Base-by-base conservation (phyloP, 805 yeast species). In the Wickerhamiella bombiphila region DNA sequence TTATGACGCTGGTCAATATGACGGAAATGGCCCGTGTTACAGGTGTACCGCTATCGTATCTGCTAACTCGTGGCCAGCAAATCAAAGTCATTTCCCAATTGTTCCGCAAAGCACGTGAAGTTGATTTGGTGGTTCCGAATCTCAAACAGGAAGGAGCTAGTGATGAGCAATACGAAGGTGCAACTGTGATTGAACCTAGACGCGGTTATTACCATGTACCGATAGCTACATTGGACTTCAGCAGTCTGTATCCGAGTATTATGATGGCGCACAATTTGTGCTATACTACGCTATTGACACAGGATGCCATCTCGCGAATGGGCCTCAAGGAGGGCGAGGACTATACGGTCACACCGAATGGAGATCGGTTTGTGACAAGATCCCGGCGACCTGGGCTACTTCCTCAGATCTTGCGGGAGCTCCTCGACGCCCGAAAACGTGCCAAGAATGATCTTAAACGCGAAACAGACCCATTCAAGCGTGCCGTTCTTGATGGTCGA, bases 1-100 rank as follows among this genome's bases (percentile, higher is more conserved):
- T 91, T 38, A 93, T 91, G 98, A 85, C 96, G 50, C 65, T 91
- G 43, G 93, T 93, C 43, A 91, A 91, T 53, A 91, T 91, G 59
- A 88, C 96, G 0, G 99, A 91, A 60, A 91, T 91, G 99, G 96
- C 98, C 1, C 77, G 99, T 64, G 99, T 91, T 20, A 91, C 98
- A 0, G 99, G 99, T 47, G 97, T 91, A 8, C 98, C 99, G 0
- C 83, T 91, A 52, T 79, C 95, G 1, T 88, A 75, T 53, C 66
- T 91, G 43, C 62, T 91, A 32, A 57, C 93, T 13, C 71, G 99
- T 54, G 99, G 99, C 29, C 99, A 91, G 63, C 98, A 93, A 59
- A 88, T 91, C 57, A 91, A 91, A 58, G 99, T 91, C 52, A 75
- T 91, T 35, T 86, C 97, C 0, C 99, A 91, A 61, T 65, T 91